Conservation (phyloP, 169 alveolate genomes). For the Cystoisospora suis region DNA sequence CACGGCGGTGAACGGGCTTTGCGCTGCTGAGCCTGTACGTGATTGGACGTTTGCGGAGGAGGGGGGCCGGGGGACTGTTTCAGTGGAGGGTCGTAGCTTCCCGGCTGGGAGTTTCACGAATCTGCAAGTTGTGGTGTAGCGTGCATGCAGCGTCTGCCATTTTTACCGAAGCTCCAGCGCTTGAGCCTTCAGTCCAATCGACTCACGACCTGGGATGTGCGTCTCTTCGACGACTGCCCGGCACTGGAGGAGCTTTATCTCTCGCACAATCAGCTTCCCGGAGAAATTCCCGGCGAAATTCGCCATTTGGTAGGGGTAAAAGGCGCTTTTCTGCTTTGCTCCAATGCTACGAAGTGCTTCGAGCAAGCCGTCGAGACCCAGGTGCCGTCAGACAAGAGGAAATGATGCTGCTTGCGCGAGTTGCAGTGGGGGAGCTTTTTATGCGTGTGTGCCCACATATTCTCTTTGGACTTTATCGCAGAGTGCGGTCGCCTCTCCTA, state of each 20-base stretch:
- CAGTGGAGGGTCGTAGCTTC: not conserved
- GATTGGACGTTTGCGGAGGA: not conserved
- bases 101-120: not conserved
- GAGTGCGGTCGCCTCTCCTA: too few relatives aligned
- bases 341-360: too few relatives aligned
- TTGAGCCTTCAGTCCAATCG: slow-evolving; percentile 77
- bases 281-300: not conserved
- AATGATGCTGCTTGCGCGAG: too few relatives aligned
- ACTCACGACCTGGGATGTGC: slow-evolving; percentile 66
- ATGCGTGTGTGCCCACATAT: too few relatives aligned
- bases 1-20: too few relatives aligned
- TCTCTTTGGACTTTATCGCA: too few relatives aligned
- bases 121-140: too few relatives aligned
- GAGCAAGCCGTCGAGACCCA: too few relatives aligned
- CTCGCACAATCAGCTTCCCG: slow-evolving; percentile 67
- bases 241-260: slow-evolving; percentile 70
- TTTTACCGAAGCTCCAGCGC: slow-evolving; percentile 62
- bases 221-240: slow-evolving; percentile 55
- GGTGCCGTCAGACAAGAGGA: too few relatives aligned
- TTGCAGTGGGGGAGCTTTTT: too few relatives aligned
- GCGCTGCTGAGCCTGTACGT: not conserved
- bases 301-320: not conserved
- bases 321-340: too few relatives aligned
- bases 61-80: not conserved
- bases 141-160: slow-evolving; percentile 66